Evolutionary conservation across 805 yeast species (phyloP).

Genomic region (Saturnispora bothae): DNA sequence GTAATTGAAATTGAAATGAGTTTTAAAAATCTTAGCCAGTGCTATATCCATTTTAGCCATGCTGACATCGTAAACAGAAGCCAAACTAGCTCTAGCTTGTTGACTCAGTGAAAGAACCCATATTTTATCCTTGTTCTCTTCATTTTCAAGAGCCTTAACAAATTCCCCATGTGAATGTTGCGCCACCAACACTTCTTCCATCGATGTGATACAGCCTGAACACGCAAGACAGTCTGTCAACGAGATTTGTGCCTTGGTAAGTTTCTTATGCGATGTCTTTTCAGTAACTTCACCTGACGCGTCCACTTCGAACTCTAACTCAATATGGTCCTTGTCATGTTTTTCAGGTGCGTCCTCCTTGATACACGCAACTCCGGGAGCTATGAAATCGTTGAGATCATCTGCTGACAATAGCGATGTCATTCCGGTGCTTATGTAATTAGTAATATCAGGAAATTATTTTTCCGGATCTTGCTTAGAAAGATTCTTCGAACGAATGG

Average conservation of each 20-base stretch:
- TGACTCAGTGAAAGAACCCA: constrained; percentile 78
- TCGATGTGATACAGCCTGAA: constrained; percentile 92
- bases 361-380: constrained; percentile 91
- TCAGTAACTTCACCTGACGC: constrained; percentile 56
- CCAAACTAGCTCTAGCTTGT: constrained; percentile 75
- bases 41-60: constrained; percentile 51
- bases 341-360: constrained; percentile 43
- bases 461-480: too few species aligned
- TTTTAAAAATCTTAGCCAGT: constrained; percentile 46
- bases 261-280: constrained; percentile 33
- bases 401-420: constrained; percentile 81
- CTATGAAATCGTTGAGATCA: constrained; percentile 87
- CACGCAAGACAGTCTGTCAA: constrained; percentile 93
- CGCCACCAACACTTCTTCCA: constrained; percentile 89
- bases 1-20: constrained; percentile 55
- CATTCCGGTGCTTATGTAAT: constrained; percentile 44
- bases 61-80: constrained; percentile 48
- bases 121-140: constrained; percentile 23
- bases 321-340: constrained; percentile 8
- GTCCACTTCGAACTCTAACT: constrained; percentile 44
- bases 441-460: too few species aligned
- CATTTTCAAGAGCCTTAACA: constrained; percentile 40
- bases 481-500: too few species aligned
- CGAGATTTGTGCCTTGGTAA: constrained; percentile 78
- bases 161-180: constrained; percentile 83